These are phyloP conservation scores for Saposhnikovia divaricata DNA, from an alignment of 129 eudicot species.

Conservation along the genomic window DNA sequence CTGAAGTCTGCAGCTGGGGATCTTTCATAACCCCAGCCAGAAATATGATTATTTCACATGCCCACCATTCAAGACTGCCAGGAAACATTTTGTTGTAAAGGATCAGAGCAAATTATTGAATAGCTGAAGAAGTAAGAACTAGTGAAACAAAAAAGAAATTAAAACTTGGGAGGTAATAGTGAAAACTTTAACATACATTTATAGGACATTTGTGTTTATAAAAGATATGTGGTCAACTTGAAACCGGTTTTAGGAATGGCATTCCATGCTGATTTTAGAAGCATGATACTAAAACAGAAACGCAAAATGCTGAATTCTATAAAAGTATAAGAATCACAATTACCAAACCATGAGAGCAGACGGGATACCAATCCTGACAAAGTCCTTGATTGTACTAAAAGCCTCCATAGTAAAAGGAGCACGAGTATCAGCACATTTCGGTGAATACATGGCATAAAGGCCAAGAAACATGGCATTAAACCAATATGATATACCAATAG, in stretches of 20 bases:
- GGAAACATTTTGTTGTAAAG: not conserved
- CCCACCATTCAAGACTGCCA: slow-evolving; percentile 12
- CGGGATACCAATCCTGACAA: not conserved
- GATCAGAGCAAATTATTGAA: no score
- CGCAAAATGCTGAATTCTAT: not conserved
- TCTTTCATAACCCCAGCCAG: slow-evolving; percentile 6
- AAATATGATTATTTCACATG: not conserved
- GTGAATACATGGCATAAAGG: slow-evolving; percentile 13
- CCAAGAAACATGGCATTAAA: slow-evolving; percentile 21
- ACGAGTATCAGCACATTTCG: not conserved
- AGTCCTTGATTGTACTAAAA: not conserved
- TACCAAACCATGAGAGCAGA: slow-evolving; percentile 4
- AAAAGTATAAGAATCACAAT: not conserved
- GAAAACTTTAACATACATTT: no score
- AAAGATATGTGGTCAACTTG: no score
- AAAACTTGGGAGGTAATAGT: no score
- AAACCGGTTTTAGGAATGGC: not conserved
- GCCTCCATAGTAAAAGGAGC: not conserved
- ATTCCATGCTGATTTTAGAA: no score
- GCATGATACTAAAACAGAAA: no score
- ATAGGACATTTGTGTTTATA: not conserved
- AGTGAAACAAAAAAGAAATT: no score
- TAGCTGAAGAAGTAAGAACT: no score
- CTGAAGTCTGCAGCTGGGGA: slow-evolving; percentile 8
- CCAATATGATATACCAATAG: slow-evolving; percentile 25